Percentiles rank a stretch among this genome's conserved stretches.
Conservation (phyloP, 176 grass and related monocot species). For the Tillandsia leiboldiana region DNA sequence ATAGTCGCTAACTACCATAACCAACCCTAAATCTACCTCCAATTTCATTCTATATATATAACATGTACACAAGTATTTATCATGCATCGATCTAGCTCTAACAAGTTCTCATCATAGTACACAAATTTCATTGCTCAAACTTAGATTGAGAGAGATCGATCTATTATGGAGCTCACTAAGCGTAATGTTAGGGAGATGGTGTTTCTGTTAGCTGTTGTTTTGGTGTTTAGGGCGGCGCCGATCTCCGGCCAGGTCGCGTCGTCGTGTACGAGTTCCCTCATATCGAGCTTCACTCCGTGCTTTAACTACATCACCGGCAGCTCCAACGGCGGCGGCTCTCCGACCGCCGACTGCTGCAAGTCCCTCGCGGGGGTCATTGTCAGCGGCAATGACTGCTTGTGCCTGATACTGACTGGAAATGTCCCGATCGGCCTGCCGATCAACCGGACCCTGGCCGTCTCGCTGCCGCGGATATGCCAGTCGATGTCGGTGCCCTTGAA, state of each 20-base stretch:
- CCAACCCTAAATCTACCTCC: slow-evolving; percentile 29
- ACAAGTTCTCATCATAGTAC: background rate
- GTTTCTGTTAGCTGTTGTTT: background rate
- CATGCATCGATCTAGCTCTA: background rate
- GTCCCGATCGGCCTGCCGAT: slow-evolving; percentile 60
- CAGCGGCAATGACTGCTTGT: slow-evolving; percentile 55
- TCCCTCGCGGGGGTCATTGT: slow-evolving; percentile 27
- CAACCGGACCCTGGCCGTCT: slow-evolving; percentile 61
- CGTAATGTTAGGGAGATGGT: background rate
- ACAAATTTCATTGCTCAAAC: background rate
- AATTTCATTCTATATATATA: slow-evolving; percentile 14
- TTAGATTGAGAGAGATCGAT: background rate
- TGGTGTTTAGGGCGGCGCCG: background rate
- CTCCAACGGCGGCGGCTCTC: slow-evolving; percentile 65
- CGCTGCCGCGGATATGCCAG: slow-evolving; percentile 42
- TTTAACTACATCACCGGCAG: slow-evolving; percentile 58
- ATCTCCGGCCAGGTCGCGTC: slow-evolving; percentile 36
- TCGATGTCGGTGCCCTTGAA: slow-evolving; percentile 50
- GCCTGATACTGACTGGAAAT: slow-evolving; percentile 59
- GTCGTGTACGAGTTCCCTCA: slow-evolving; percentile 48
- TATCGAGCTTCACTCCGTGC: slow-evolving; percentile 75
- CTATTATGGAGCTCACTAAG: background rate
- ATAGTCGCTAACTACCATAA: slow-evolving; percentile 33
- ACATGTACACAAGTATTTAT: background rate
- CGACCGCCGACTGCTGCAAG: slow-evolving; percentile 51